Evolutionary conservation across 1,284 basidiomycete species (phyloP).

Genomic region (Xerocomus nothofagi): DNA sequence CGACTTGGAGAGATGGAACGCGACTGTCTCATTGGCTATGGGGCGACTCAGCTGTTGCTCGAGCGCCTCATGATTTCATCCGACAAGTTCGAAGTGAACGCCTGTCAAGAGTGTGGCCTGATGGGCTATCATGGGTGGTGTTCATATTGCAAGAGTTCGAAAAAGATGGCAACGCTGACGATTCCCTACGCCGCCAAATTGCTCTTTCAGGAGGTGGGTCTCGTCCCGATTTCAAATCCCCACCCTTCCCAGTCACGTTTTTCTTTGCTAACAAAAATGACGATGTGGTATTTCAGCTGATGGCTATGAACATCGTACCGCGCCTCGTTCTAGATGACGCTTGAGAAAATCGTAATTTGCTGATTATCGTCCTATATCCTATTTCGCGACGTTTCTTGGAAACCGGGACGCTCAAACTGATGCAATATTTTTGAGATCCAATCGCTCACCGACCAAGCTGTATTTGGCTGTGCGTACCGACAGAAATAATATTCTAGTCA

Average conservation of each 20-base stretch:
- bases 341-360: constrained; percentile 13
- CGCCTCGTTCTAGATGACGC: constrained; percentile 83
- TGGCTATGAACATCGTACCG: constrained; percentile 94
- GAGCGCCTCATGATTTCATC: constrained; percentile 99
- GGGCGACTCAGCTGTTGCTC: constrained; percentile 92
- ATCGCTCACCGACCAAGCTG: constrained; percentile 17
- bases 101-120: constrained; percentile 92
- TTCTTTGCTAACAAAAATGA: not conserved
- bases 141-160: constrained; percentile 93
- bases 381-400: constrained; percentile 2
- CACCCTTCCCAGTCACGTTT: not conserved
- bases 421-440: constrained; percentile 9
- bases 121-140: constrained; percentile 98
- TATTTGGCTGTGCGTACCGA: constrained; percentile 16
- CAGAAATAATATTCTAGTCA: not conserved
- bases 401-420: constrained; percentile 6
- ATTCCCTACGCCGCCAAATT: constrained; percentile 98
- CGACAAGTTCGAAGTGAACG: constrained; percentile 96
- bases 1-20: constrained; percentile 99
- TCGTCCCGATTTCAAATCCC: not conserved
- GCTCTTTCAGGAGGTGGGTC: constrained; percentile 90
- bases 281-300: constrained; percentile 53
- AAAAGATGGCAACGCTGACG: constrained; percentile 94
- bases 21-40: constrained; percentile 94
- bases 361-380: not conserved